These are phyloP conservation scores for Apiospora aurea DNA, from an alignment of 2,329 filamentous ascomycete species.

Conservation along the genomic window DNA sequence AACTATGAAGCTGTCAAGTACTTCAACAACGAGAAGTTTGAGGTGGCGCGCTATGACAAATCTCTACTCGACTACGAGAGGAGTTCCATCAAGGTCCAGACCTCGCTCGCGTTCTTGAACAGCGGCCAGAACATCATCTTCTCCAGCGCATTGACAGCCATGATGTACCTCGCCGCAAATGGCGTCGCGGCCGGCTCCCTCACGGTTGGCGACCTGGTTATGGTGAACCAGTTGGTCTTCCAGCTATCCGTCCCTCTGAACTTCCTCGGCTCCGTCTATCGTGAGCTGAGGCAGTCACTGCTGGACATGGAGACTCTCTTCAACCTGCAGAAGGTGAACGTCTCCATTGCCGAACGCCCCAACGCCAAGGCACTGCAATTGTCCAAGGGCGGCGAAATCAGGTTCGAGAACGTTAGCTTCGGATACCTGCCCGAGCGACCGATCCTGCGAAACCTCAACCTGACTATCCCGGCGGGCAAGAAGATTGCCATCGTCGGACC, in stretches of 20 bases:
- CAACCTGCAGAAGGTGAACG: slow-evolving; percentile 95
- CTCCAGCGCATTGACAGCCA: slow-evolving; percentile 87
- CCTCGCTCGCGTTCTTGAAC: slow-evolving; percentile 91
- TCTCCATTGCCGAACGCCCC: slow-evolving; percentile 79
- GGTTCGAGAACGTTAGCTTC: slow-evolving; percentile 93
- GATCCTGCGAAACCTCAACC: slow-evolving; percentile 82
- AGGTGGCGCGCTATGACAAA: slow-evolving; percentile 88
- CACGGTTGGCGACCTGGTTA: slow-evolving; percentile 94
- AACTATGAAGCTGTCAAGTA: slow-evolving; percentile 99
- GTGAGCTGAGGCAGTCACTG: slow-evolving; percentile 91
- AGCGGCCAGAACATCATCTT: slow-evolving; percentile 97
- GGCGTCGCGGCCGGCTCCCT: slow-evolving; percentile 83
- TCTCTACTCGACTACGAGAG: slow-evolving; percentile 87
- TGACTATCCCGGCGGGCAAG: slow-evolving; percentile 93
- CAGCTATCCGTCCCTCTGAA: slow-evolving; percentile 96
- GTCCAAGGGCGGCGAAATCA: slow-evolving; percentile 83
- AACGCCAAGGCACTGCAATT: slow-evolving; percentile 77
- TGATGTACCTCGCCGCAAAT: slow-evolving; percentile 97
- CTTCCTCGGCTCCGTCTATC: slow-evolving; percentile 97
- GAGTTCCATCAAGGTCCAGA: slow-evolving; percentile 96
- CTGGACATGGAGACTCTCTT: slow-evolving; percentile 99
- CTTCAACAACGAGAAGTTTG: slow-evolving; percentile 98
- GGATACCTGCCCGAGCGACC: slow-evolving; percentile 87
- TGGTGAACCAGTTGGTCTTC: slow-evolving; percentile 99
- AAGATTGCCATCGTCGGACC: slow-evolving; percentile 96